These are phyloP conservation scores for Dendrobium catenatum DNA, from an alignment of 106 monocot genomes.

Conservation along the genomic window DNA sequence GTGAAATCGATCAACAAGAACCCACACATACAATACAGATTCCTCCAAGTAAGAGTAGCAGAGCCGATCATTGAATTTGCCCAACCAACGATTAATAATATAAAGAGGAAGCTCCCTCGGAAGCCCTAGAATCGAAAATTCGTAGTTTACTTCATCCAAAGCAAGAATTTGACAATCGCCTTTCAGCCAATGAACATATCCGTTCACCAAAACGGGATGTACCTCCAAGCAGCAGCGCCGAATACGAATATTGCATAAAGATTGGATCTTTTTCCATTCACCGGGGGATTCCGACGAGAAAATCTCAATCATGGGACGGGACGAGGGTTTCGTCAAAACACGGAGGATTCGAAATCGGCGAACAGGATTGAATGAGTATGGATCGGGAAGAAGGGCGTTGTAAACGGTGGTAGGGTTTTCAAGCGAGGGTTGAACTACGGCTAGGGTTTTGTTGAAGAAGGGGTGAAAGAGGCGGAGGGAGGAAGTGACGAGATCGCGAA, in stretches of 20 bases:
- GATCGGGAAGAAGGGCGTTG: not conserved
- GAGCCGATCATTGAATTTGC: not conserved
- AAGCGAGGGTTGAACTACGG: not conserved
- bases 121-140: constrained; percentile 3
- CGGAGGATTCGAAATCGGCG: not conserved
- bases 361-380: not conserved
- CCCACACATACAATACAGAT: not conserved
- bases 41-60: constrained; percentile 2
- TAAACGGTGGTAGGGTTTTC: not conserved
- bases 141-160: constrained; percentile 2
- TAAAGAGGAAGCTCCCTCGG: not conserved
- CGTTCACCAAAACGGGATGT: constrained; percentile 1
- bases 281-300: constrained; percentile 8
- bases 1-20: not conserved
- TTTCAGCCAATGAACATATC: not conserved
- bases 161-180: not conserved
- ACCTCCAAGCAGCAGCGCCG: not conserved
- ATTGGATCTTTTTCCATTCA: constrained; percentile 1
- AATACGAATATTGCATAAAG: not conserved
- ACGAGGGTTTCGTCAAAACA: not conserved
- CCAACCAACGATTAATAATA: not conserved
- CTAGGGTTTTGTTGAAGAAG: not conserved
- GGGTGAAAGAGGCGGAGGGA: constrained; percentile 3
- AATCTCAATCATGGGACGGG: not conserved
- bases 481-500: not conserved